Base-by-base conservation (phyloP, 768 basidiomycete species). In the Phylloporus arenicola region DNA sequence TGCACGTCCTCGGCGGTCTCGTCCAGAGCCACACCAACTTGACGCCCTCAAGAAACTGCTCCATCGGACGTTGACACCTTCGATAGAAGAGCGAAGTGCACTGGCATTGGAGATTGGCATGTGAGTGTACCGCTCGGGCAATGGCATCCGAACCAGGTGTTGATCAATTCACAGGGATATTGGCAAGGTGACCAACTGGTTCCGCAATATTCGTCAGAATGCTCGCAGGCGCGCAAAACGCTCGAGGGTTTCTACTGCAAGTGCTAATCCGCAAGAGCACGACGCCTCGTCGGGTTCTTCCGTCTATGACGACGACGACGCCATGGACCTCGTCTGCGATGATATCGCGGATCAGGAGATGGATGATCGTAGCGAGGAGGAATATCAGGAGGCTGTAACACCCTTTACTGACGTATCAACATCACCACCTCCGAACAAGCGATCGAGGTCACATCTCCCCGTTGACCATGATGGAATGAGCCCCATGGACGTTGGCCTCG, bases 141-240 rank as follows among this genome's bases (percentile, higher is more conserved):
- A 34, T 11, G 4, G 3, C 25, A 2, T 16, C 27, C 16, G 41
- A 39, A 48, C 50, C 25, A 35, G 45, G 59, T 14, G 24, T 30
- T 58, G 51, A 51, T 61, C 47, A 49, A 53, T 50, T 46, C 47
- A 13, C 51, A 83, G 81, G 88, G 88, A 91, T 68, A 67, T 90
- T 50, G 84, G 82, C 56, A 88, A 88, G 68, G 87, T 91, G 46
- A 88, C 88, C 16, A 91, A 91, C 64, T 91, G 88, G 88, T 90
- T 90, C 75, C 76, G 88, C 31, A 91, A 91, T 62, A 75, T 90
- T 50, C 79, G 88, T 33, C 88, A 91, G 69, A 86, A 85, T 16
- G 77, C 87, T n/a, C 72, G 87, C 38, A 88, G 83, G 67, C 81
- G 87, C 20, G 76, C 79, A 50, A 81, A 75, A 68, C 79, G 71